Base-by-base conservation (phyloP, 2,329 filamentous ascomycete species). In the Claviceps cyperi region DNA sequence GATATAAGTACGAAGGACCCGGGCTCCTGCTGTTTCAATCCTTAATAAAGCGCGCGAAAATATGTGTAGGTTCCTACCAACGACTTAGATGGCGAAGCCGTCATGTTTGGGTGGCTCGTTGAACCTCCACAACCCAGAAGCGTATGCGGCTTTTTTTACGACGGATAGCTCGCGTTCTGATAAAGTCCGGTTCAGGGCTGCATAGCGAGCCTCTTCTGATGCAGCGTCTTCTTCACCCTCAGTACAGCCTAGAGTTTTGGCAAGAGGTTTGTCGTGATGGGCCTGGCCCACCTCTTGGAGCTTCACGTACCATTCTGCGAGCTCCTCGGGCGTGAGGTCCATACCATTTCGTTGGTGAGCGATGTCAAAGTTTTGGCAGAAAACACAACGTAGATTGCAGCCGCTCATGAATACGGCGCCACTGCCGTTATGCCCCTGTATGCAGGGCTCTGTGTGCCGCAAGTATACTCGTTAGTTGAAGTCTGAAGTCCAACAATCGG, bases 361-460 rank as follows among this genome's bases (percentile, higher is more conserved):
- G 47, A 94, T 94, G 58, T 91, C 86, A 62, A 87, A 77, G 63
- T 92, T 92, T 64, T 91, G 85, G 63, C 84, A 90, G 55, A 81
- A 85, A 22, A 84, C 79, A 62, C 87, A 92, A 37, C 84, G 72
- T 54, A 88, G 62, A 60, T 85, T 87, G 61, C 83, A 76, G 28
- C 85, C 85, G 7, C 77, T 82, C 70, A 92, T 90, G 67, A 91
- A 91, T 39, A 94, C 85, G 7, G 81, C 78, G 13, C 86, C 87
- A 52, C 81, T 86, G 13, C 86, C 87, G 62, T 87, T 78, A 59
- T 86, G 84, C 4, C 87, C 86, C 64, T 92, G 85, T 17, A 94
- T 79, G 62, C 85, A 92, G 0, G 86, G 84, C 62, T 94, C 81
- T 77, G 48, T 38, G 39, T n/a, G 17, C 47, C 47, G 51, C 48